Conservation (phyloP, 1,139 yeast species). For the Citeromyces siamensis region DNA sequence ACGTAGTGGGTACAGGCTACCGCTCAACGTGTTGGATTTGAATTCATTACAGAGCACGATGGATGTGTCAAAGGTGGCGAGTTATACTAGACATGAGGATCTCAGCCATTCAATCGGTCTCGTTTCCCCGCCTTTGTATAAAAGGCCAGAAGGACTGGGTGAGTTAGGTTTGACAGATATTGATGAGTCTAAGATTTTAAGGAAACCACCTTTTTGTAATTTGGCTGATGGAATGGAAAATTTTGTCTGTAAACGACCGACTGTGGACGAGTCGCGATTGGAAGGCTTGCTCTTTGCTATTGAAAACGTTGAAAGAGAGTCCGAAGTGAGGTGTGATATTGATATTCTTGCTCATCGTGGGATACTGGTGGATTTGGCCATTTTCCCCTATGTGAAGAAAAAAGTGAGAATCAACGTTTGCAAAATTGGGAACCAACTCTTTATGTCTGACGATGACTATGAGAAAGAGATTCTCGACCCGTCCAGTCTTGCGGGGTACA, state of each 20-base stretch:
- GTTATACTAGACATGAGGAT: not conserved
- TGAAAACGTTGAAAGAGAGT: not conserved
- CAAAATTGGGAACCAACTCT: not conserved
- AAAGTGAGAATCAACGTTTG: not conserved
- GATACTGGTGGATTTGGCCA: not conserved
- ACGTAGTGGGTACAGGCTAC: not conserved
- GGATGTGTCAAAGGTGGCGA: not conserved
- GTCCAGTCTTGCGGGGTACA: not conserved
- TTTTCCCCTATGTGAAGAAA: not conserved
- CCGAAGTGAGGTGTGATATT: not conserved
- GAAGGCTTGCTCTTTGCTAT: not conserved
- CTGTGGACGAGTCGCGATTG: not conserved
- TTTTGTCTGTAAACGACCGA: not conserved
- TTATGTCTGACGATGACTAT: slow-evolving; percentile 1
- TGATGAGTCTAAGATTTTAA: not conserved
- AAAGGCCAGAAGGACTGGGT: not conserved
- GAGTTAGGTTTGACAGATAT: not conserved
- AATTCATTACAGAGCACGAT: not conserved
- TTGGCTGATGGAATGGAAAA: not conserved
- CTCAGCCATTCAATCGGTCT: not conserved
- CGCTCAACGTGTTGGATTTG: not conserved
- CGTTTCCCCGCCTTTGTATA: not conserved
- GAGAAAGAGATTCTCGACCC: not conserved
- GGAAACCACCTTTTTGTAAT: not conserved
- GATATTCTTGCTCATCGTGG: not conserved